These are phyloP conservation scores for Cercospora berteroae DNA, from an alignment of 2,329 filamentous ascomycete species.

Conservation along the genomic window DNA sequence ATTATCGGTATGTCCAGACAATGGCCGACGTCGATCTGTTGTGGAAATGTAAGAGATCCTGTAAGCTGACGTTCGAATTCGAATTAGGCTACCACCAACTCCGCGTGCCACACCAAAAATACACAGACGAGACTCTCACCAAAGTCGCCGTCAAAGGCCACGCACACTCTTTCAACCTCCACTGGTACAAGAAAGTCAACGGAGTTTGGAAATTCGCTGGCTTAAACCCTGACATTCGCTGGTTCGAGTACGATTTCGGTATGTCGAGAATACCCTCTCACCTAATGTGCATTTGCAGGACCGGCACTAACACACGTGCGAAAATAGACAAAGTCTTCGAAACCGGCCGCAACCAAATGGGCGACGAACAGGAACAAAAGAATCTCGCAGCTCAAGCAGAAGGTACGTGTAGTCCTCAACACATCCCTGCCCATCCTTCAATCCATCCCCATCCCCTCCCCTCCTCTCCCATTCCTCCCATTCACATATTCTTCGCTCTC, in stretches of 20 bases:
- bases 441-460: too few relatives aligned
- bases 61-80: too few relatives aligned
- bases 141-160: constrained; percentile 56
- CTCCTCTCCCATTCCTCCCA: neutral
- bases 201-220: constrained; percentile 60
- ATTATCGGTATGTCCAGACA: constrained; percentile 38
- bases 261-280: neutral
- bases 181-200: constrained; percentile 58
- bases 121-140: constrained; percentile 49
- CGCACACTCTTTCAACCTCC: constrained; percentile 54
- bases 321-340: constrained; percentile 49
- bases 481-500: neutral
- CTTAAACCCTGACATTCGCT: constrained; percentile 53
- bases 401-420: too few relatives aligned
- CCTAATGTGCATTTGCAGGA: neutral
- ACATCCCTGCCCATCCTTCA: too few relatives aligned
- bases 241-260: constrained; percentile 56
- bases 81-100: constrained; percentile 58
- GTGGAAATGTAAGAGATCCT: neutral
- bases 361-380: constrained; percentile 32
- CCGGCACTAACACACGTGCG: neutral
- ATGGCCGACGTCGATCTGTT: neutral
- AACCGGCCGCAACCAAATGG: constrained; percentile 47
- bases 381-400: constrained; percentile 15
- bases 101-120: constrained; percentile 58